Evolutionary conservation across 805 yeast species (phyloP).

Genomic region (Torulaspora franciscae): DNA sequence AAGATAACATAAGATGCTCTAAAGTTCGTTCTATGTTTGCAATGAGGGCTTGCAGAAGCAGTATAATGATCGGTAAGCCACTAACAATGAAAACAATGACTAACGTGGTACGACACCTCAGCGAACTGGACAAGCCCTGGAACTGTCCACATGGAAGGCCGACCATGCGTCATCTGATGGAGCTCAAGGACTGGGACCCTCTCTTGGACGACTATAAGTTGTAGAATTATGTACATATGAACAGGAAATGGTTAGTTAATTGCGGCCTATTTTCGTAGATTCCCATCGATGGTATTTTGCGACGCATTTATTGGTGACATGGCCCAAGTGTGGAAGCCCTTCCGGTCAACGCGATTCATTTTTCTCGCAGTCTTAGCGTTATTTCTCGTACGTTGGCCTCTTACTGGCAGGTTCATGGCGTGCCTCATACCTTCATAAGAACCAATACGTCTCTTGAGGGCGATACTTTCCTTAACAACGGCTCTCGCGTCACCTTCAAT

Average conservation of each 20-base stretch:
- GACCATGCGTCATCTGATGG: slow-evolving; percentile 85
- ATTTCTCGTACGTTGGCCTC: slow-evolving; percentile 88
- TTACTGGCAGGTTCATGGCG: slow-evolving; percentile 72
- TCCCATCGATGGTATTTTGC: background rate
- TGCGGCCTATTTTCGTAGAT: background rate
- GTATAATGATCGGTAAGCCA: slow-evolving; percentile 89
- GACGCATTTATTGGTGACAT: background rate
- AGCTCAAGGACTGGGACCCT: slow-evolving; percentile 45
- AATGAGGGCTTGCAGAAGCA: slow-evolving; percentile 89
- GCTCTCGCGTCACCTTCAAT: slow-evolving; percentile 79
- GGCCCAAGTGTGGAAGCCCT: slow-evolving; percentile 30
- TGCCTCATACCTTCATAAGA: slow-evolving; percentile 88
- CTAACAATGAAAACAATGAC: slow-evolving; percentile 58
- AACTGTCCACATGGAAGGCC: slow-evolving; percentile 97
- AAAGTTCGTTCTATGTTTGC: slow-evolving; percentile 84
- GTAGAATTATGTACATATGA: slow-evolving; percentile 7
- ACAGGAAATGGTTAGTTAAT: background rate
- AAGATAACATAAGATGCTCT: slow-evolving; percentile 48
- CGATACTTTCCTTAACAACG: slow-evolving; percentile 70
- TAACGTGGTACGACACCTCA: slow-evolving; percentile 59
- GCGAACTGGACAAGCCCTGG: slow-evolving; percentile 88
- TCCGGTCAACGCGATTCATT: slow-evolving; percentile 72
- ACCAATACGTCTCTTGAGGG: slow-evolving; percentile 73
- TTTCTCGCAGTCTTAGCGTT: slow-evolving; percentile 87
- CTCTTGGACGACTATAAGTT: slow-evolving; percentile 43